phyloP scores from a whole-genome alignment of 805 yeast genomes.

The Zygosaccharomyces siamensis region DNA sequence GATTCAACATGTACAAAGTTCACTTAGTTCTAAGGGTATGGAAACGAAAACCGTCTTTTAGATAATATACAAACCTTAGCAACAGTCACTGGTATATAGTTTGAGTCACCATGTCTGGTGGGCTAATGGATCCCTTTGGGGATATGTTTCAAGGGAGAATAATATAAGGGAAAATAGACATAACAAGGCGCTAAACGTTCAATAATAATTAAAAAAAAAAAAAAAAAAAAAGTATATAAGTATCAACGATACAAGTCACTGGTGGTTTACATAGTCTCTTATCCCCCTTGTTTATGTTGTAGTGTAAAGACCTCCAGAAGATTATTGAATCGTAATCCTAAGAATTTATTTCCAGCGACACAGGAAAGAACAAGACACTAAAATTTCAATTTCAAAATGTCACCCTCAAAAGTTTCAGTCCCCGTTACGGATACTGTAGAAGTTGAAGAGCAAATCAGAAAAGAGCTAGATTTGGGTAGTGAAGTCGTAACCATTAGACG shows the following conservation, averaged over 20 bases:
- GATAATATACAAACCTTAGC: neutral
- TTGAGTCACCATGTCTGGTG: too few relatives aligned
- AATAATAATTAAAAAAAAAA: too few relatives aligned
- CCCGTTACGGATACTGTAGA: conserved; percentile 13
- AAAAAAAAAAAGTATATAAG: too few relatives aligned
- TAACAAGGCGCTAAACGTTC: too few relatives aligned
- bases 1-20: neutral
- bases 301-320: neutral
- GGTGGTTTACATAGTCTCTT: too few relatives aligned
- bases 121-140: too few relatives aligned
- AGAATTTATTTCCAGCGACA: neutral
- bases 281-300: too few relatives aligned
- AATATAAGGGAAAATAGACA: too few relatives aligned
- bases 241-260: too few relatives aligned
- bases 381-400: conserved; percentile 2
- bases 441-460: conserved; percentile 31
- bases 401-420: conserved; percentile 16
- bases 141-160: too few relatives aligned
- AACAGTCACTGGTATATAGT: too few relatives aligned
- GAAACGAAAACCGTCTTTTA: neutral
- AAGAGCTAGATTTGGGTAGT: conserved; percentile 46
- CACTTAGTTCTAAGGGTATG: neutral
- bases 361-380: too few relatives aligned
- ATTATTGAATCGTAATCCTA: neutral
- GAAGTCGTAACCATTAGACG: conserved; percentile 67